phyloP scores from a whole-genome alignment of 495 filamentous ascomycete species.

The Hyaloscypha variabilis region DNA sequence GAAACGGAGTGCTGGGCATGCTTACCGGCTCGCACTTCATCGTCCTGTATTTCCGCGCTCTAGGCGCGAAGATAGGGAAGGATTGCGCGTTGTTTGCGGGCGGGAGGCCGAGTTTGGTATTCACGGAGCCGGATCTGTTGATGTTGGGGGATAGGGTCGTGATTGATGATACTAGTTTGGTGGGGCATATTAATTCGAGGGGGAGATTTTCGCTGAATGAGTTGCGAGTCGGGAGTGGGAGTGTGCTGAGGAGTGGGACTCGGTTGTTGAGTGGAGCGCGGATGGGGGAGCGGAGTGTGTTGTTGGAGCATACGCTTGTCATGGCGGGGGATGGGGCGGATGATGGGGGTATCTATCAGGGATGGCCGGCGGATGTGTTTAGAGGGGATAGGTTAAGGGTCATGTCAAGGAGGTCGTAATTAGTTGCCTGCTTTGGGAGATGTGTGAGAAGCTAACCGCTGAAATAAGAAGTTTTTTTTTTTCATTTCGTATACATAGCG shows the following conservation, averaged over 20 bases:
- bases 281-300: conserved; percentile 45
- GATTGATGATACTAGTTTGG: conserved; percentile 50
- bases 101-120: conserved; percentile 43
- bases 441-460: too few species aligned
- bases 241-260: conserved; percentile 45
- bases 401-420: conserved; percentile 2
- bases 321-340: conserved; percentile 50
- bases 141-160: conserved; percentile 46
- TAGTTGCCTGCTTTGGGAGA: too few species aligned
- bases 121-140: conserved; percentile 53
- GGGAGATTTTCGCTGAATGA: conserved; percentile 50
- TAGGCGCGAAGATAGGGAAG: conserved; percentile 46
- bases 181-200: conserved; percentile 47
- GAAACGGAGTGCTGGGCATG: conserved; percentile 44
- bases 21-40: conserved; percentile 45
- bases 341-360: conserved; percentile 42
- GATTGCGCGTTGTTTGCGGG: conserved; percentile 50
- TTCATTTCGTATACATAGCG: too few species aligned
- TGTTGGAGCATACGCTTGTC: conserved; percentile 50
- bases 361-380: conserved; percentile 50
- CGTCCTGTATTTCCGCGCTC: conserved; percentile 42
- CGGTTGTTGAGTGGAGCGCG: conserved; percentile 44
- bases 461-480: too few species aligned
- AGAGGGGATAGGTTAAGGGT: conserved; percentile 14
- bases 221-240: conserved; percentile 43